phyloP scores from a whole-genome alignment of 768 basidiomycete species.

The Serendipita vermifera region DNA sequence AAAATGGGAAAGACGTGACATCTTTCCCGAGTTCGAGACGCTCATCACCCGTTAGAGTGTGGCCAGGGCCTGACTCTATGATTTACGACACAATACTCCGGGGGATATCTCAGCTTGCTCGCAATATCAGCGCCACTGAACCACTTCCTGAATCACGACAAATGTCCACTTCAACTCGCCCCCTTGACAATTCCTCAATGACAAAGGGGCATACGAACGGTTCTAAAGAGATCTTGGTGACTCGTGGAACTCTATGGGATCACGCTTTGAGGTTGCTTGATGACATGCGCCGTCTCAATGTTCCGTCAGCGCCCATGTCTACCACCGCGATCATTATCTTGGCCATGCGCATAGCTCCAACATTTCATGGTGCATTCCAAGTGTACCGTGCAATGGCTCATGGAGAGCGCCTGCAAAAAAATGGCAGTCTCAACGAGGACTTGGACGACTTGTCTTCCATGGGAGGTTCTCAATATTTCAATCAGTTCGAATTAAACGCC shows the following conservation, averaged over 20 bases:
- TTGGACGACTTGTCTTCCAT: background rate
- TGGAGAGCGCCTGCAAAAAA: slow-evolving; percentile 21
- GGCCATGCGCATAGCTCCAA: slow-evolving; percentile 49
- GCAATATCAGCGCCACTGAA: background rate
- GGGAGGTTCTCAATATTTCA: slow-evolving; percentile 19
- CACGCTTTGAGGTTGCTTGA: slow-evolving; percentile 39
- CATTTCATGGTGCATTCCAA: slow-evolving; percentile 45
- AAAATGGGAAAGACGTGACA: no score
- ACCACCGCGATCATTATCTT: slow-evolving; percentile 43
- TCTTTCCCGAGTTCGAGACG: no score
- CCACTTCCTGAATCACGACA: background rate
- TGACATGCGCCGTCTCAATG: slow-evolving; percentile 47
- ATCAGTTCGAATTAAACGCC: slow-evolving; percentile 32
- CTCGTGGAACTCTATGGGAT: background rate
- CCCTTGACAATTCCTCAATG: background rate
- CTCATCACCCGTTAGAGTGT: background rate
- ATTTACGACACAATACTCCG: slow-evolving; percentile 38
- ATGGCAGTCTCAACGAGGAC: slow-evolving; percentile 11
- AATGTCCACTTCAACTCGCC: background rate
- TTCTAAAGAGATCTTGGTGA: background rate
- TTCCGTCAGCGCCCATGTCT: slow-evolving; percentile 36
- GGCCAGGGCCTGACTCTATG: slow-evolving; percentile 27
- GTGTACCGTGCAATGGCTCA: slow-evolving; percentile 36
- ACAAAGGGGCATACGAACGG: no score
- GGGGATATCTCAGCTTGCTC: slow-evolving; percentile 5